A percentile compares a stretch with the other conserved stretches of the same genome.
Evolutionary conservation across 2,329 filamentous ascomycete species (phyloP).

Genomic region (Apiospora aurea): DNA sequence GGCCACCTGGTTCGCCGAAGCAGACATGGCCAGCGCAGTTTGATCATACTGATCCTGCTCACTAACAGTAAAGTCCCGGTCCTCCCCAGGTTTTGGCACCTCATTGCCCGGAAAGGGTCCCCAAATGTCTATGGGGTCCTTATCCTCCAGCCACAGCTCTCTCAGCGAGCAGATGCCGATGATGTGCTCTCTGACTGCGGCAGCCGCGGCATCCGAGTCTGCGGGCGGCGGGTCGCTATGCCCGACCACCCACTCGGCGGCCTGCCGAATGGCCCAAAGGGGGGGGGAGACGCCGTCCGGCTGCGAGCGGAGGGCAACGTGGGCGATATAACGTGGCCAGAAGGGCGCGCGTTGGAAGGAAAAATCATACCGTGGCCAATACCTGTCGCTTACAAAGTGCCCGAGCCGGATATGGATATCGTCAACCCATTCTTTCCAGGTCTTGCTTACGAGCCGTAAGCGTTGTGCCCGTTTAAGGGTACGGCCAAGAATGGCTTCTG

Average conservation of each 20-base stretch:
- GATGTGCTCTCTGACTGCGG: background rate
- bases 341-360: background rate
- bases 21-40: too few relatives aligned
- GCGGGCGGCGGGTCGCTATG: background rate
- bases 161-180: too few relatives aligned
- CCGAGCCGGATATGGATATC: background rate
- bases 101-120: too few relatives aligned
- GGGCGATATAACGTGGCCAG: background rate
- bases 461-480: background rate
- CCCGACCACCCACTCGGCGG: background rate
- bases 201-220: background rate
- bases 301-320: background rate
- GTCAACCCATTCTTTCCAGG: background rate
- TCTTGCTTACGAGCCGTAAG: background rate
- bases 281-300: background rate
- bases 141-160: too few relatives aligned
- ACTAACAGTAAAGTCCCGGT: too few relatives aligned
- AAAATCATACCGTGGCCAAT: too few relatives aligned
- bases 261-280: background rate
- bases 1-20: too few relatives aligned
- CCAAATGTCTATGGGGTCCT: too few relatives aligned
- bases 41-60: too few relatives aligned
- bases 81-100: too few relatives aligned
- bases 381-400: background rate
- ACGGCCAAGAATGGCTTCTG: background rate